These are phyloP conservation scores for Ganoderma sinense DNA, from an alignment of 1,284 basidiomycete species.

Conservation along the genomic window DNA sequence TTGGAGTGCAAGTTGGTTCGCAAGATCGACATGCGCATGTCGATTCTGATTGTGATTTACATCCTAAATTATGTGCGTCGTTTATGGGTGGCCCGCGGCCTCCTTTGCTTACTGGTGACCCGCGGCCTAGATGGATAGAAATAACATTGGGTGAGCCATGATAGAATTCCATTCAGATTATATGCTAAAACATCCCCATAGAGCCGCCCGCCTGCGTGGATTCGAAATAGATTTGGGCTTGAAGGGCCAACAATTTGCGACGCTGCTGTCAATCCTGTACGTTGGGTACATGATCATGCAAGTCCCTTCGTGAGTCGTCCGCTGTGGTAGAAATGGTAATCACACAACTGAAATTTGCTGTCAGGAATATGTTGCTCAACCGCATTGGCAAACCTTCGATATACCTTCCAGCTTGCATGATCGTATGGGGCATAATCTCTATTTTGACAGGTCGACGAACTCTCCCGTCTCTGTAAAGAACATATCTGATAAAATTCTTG, in stretches of 20 bases:
- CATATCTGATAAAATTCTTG: background rate
- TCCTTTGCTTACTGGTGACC: background rate
- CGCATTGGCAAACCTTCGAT: constrained; percentile 76
- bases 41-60: constrained; percentile 70
- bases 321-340: too few species aligned
- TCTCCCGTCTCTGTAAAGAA: background rate
- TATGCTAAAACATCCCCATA: constrained; percentile 30
- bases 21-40: constrained; percentile 71
- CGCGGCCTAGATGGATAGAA: constrained; percentile 63
- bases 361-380: constrained; percentile 78
- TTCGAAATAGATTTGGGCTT: constrained; percentile 75
- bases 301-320: constrained; percentile 67
- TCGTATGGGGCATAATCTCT: constrained; percentile 56
- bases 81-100: too few species aligned
- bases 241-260: constrained; percentile 73
- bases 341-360: background rate
- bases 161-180: background rate
- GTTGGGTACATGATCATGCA: constrained; percentile 87
- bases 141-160: constrained; percentile 61
- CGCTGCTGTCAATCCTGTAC: constrained; percentile 77
- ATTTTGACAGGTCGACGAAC: constrained; percentile 30
- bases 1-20: constrained; percentile 60
- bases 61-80: constrained; percentile 68
- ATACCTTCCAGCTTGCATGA: constrained; percentile 77
- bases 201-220: constrained; percentile 72